These are phyloP conservation scores for Ilyonectria robusta DNA, from an alignment of 2,329 filamentous ascomycete genomes.

Conservation along the genomic window DNA sequence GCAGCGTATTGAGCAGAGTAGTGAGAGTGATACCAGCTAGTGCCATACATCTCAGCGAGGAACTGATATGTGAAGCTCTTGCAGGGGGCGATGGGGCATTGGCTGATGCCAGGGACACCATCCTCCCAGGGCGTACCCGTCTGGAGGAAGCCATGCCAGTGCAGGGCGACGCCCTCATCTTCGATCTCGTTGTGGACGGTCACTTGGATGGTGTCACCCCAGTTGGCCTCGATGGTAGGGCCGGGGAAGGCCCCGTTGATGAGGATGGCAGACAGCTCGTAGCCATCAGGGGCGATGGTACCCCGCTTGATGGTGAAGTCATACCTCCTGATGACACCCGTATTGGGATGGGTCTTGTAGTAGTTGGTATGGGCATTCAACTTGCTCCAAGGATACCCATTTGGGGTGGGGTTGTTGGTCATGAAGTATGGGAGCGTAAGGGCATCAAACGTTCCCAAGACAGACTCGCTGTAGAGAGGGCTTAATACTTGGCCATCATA, in stretches of 20 bases:
- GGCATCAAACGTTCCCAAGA: constrained; percentile 57
- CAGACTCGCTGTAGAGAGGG: constrained; percentile 51
- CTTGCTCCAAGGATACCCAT: constrained; percentile 67
- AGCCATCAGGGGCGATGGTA: constrained; percentile 69
- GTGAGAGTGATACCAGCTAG: constrained; percentile 73
- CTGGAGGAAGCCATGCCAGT: constrained; percentile 70
- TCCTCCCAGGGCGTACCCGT: constrained; percentile 66
- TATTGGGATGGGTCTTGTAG: constrained; percentile 63
- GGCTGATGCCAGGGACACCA: constrained; percentile 65
- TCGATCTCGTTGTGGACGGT: constrained; percentile 79
- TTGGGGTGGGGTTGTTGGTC: constrained; percentile 63
- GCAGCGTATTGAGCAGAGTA: constrained; percentile 72
- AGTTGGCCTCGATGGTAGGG: constrained; percentile 75
- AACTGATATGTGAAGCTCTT: constrained; percentile 68
- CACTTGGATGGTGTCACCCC: constrained; percentile 74
- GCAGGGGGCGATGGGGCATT: constrained; percentile 78
- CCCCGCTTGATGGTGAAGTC: constrained; percentile 67
- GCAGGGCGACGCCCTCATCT: constrained; percentile 64
- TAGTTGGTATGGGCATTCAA: constrained; percentile 64
- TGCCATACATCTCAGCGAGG: constrained; percentile 67
- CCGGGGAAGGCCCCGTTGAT: constrained; percentile 78
- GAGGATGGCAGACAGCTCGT: constrained; percentile 67
- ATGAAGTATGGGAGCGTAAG: constrained; percentile 60
- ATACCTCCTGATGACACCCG: constrained; percentile 69
- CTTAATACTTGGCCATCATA: constrained; percentile 24